phyloP scores from a whole-genome alignment of 2,329 filamentous ascomycete species.

The Colletotrichum godetiae region DNA sequence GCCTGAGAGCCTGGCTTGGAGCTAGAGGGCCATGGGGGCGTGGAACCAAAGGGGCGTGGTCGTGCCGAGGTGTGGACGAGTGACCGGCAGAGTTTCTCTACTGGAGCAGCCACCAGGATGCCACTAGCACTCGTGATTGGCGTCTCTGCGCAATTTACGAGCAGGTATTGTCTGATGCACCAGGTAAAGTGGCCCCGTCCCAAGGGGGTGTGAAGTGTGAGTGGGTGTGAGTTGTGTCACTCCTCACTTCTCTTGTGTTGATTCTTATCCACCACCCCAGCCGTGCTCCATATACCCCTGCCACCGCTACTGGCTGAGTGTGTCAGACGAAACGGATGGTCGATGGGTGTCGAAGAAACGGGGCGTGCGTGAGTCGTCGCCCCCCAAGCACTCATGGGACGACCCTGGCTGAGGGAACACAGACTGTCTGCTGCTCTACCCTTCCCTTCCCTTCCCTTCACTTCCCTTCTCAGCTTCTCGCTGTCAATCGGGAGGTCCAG shows the following conservation, averaged over 20 bases:
- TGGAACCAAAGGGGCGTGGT: conserved; percentile 39
- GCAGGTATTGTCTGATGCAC: conserved; percentile 61
- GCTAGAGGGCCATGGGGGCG: not conserved
- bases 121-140: conserved; percentile 45
- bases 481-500: conserved; percentile 6
- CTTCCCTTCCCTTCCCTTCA: conserved; percentile 16
- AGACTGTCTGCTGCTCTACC: conserved; percentile 27
- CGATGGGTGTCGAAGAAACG: conserved; percentile 35
- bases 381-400: conserved; percentile 28
- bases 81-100: conserved; percentile 40
- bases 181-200: conserved; percentile 53
- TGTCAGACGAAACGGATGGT: conserved; percentile 35
- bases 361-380: conserved; percentile 36
- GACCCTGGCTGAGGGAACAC: conserved; percentile 31
- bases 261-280: conserved; percentile 28
- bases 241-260: conserved; percentile 22
- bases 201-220: conserved; percentile 36
- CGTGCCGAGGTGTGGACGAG: conserved; percentile 37
- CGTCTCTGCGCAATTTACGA: conserved; percentile 63
- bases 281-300: conserved; percentile 35
- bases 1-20: conserved; percentile 35
- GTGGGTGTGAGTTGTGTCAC: not conserved
- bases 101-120: conserved; percentile 40
- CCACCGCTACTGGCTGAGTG: conserved; percentile 28
- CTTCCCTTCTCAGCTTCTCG: not conserved